Evolutionary conservation across 208 protist species (phyloP), one percentile per base, ranked within the genome.

Genomic region (Acanthamoeba triangularis): DNA sequence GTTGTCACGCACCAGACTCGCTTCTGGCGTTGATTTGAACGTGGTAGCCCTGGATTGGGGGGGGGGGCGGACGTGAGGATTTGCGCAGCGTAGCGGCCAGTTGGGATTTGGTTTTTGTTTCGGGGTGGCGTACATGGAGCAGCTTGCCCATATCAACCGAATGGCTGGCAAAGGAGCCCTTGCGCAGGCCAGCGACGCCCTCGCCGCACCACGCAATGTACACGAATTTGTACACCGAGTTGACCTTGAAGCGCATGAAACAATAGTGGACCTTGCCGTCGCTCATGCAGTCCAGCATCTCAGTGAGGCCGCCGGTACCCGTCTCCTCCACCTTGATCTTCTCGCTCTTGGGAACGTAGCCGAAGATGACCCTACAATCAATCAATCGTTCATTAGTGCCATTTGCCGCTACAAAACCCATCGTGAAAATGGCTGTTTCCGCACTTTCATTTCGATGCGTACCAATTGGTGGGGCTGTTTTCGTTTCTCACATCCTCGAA

Each of bases 241-340:
- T 80, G 72, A 80, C 37, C 13, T 80, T 80, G 72, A 80, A 80
- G 72, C 72, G 72, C 6, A 80, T 80, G 72, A 80, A 80, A 28
- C 72, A 80, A 28, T 80, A 80, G 37, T 80, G 72, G 23, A 80
- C 72, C n/a, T 80, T 80, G 72, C 72, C 72, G 16, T 80, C 72
- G 30, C 72, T 49, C 72, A 80, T 37, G 37, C 13, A 8, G 37
- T 80, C 72, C 23, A 80, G 72, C 72, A 80, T 80, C 41, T 80
- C 72, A 28, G 30, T 44, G n/a, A 80, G 7, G 72, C 10, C 72
- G 30, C 72, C 72, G 10, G 72, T 80, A 30, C 72, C 72, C 23
- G 72, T 80, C 37, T 37, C 30, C 20, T 80, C 37, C 8, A 80
- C 30, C 41, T 80, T 80, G 72, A 80, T 80, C 37, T 49, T 80